Base-by-base conservation (phyloP, 2,329 filamentous ascomycete species). In the Aspergillus sp. region DNA sequence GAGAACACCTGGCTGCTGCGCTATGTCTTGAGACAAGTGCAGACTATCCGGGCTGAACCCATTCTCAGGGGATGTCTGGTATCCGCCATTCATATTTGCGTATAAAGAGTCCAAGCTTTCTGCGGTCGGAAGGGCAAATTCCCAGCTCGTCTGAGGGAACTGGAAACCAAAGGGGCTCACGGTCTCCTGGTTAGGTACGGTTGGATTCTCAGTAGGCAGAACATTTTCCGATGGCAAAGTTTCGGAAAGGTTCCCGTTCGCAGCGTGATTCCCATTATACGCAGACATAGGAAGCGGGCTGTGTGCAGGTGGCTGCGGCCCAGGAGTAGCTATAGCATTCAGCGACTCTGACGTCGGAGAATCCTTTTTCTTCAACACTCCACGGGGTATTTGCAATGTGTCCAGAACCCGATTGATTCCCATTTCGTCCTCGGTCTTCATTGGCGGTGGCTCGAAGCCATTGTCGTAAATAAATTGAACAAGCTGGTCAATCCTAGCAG, bases 391-490 rank as follows among this genome's bases (percentile, higher is more conserved):
- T 44, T 54, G 55, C 17, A 75, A 66, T 7, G 72, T 75, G 32
- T 75, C 73, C 32, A 75, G 56, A 6, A 75, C 72, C 54, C 71
- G 64, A n/a, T 71, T 74, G 62, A 75, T 73, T 1, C 67, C 72
- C 20, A 62, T 62, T 51, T 75, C 73, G 55, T 74, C 73, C 26
- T 74, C 73, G 5, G 67, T 65, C 5, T 71, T 66, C 76, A 78
- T 78, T 0, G 63, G 59, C 1, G 76, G 76, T 2, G 73, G 71
- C 30, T 74, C 66, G 3, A 78, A 64, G 3, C 74, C 74, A 61
- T 76, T 66, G 17, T 76, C 73, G 44, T 70, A 60, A n/a, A 78
- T 78, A 30, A 77, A 78, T 22, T 74, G 71, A 56, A 63, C 68
- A 17, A 75, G 62, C 55, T 76, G 72, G 54, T 75, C 73, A 47